These are phyloP conservation scores for Clonostachys sp. DNA, from an alignment of 2,329 filamentous ascomycete species.

Conservation along the genomic window DNA sequence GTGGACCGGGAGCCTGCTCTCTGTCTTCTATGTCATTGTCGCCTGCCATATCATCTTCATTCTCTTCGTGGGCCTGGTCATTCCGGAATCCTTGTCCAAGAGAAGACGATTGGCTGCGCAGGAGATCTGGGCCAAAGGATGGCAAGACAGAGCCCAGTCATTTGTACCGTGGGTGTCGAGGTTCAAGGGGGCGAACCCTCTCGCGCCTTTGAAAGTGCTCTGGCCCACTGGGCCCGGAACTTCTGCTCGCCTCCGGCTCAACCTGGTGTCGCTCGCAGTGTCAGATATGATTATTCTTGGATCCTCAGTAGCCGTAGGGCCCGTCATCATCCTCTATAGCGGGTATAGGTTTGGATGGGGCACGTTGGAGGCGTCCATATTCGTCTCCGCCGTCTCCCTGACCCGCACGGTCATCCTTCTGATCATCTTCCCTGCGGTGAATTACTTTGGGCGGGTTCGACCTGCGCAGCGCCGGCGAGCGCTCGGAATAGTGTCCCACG, in stretches of 20 bases:
- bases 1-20: conserved; percentile 67
- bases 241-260: conserved; percentile 60
- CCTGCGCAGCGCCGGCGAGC: conserved; percentile 36
- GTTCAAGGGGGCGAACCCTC: conserved; percentile 55
- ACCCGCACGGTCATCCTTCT: conserved; percentile 74
- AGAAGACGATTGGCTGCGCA: conserved; percentile 66
- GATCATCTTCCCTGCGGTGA: conserved; percentile 69
- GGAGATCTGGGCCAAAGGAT: conserved; percentile 34
- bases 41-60: conserved; percentile 72
- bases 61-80: conserved; percentile 60
- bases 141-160: too few species aligned
- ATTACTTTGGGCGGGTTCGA: conserved; percentile 65
- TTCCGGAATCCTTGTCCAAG: conserved; percentile 82
- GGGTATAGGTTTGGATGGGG: conserved; percentile 79
- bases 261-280: conserved; percentile 74
- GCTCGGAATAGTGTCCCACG: conserved; percentile 25
- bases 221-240: conserved; percentile 64
- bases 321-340: conserved; percentile 81
- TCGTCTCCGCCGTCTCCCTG: conserved; percentile 74
- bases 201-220: conserved; percentile 74
- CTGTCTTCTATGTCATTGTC: conserved; percentile 81
- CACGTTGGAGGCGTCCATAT: conserved; percentile 73
- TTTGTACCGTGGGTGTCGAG: conserved; percentile 16
- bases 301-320: conserved; percentile 73
- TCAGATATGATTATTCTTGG: conserved; percentile 82